Percentiles rank a stretch among this genome's conserved stretches.
phyloP scores from a whole-genome alignment of 495 filamentous ascomycete species.

The Aspergillus homomorphus region DNA sequence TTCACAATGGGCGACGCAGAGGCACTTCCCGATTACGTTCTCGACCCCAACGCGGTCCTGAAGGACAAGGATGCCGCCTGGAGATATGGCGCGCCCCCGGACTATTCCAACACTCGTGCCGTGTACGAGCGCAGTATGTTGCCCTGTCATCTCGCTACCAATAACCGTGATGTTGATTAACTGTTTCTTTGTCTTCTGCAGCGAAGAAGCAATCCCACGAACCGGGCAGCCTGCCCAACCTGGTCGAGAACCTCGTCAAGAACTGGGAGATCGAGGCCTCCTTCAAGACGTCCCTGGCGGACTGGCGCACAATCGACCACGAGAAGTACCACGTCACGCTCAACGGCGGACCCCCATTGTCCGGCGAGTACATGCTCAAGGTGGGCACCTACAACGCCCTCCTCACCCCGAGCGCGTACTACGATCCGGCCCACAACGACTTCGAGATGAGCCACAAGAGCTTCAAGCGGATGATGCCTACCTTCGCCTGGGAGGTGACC shows the following conservation, averaged over 20 bases:
- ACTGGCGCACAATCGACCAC: conserved; percentile 62
- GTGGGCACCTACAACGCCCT: conserved; percentile 69
- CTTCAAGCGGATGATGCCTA: conserved; percentile 68
- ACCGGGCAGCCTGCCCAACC: conserved; percentile 51
- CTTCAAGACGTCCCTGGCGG: conserved; percentile 56
- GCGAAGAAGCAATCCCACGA: conserved; percentile 54
- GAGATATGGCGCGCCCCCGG: conserved; percentile 56
- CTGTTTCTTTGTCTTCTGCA: conserved; percentile 17
- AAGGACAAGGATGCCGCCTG: conserved; percentile 51
- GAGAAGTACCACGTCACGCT: conserved; percentile 57
- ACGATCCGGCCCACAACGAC: conserved; percentile 54
- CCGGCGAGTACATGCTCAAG: conserved; percentile 61
- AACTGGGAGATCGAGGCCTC: conserved; percentile 71
- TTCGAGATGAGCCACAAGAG: conserved; percentile 62
- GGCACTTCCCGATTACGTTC: conserved; percentile 56
- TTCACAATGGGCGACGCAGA: conserved; percentile 8
- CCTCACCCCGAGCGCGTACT: conserved; percentile 57
- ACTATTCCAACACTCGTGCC: conserved; percentile 58
- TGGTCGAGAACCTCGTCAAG: conserved; percentile 68
- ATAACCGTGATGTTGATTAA: too few relatives aligned
- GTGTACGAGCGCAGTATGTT: conserved; percentile 49
- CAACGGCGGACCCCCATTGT: conserved; percentile 53
- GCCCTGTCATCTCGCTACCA: not conserved
- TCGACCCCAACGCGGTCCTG: conserved; percentile 57
- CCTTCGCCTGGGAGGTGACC: conserved; percentile 66